phyloP scores from a whole-genome alignment of 306 rosid genomes.

The Prunus fruticosa region DNA sequence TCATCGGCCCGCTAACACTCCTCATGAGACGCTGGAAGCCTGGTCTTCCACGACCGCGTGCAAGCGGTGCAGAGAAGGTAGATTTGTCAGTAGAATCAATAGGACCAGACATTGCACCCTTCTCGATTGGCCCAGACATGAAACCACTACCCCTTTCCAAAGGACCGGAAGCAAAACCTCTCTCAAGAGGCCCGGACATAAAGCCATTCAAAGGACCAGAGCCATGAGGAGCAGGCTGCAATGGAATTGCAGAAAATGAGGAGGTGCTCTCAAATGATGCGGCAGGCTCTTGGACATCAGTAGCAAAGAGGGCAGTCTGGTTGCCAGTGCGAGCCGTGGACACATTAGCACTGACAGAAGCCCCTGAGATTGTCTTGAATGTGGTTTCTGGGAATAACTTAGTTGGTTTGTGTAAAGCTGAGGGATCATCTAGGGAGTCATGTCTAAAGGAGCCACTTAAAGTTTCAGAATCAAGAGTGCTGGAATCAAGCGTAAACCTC shows the following conservation, averaged over 20 bases:
- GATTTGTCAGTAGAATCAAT: constrained; percentile 56
- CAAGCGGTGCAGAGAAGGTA: constrained; percentile 64
- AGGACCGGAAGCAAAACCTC: constrained; percentile 56
- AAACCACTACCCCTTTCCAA: constrained; percentile 56
- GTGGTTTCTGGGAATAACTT: constrained; percentile 56
- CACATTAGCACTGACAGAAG: constrained; percentile 70
- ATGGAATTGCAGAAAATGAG: constrained; percentile 61
- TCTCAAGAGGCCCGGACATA: constrained; percentile 71
- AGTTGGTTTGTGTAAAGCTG: constrained; percentile 29
- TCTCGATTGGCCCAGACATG: constrained; percentile 71
- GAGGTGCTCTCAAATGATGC: constrained; percentile 67
- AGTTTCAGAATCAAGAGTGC: constrained; percentile 66
- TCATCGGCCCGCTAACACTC: constrained; percentile 71
- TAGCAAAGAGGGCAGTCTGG: constrained; percentile 47
- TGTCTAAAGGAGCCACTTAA: constrained; percentile 70
- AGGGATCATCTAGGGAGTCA: constrained; percentile 49
- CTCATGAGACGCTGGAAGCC: constrained; percentile 59
- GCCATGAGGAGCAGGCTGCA: constrained; percentile 72
- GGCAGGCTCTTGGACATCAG: constrained; percentile 55
- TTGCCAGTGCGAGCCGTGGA: constrained; percentile 60
- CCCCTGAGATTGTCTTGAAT: constrained; percentile 60
- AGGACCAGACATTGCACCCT: constrained; percentile 72
- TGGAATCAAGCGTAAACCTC: constrained; percentile 63
- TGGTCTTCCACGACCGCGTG: constrained; percentile 43
- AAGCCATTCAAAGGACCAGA: constrained; percentile 59